Base-by-base conservation (phyloP, 805 yeast genomes). In the Hanseniaspora guilliermondii region DNA sequence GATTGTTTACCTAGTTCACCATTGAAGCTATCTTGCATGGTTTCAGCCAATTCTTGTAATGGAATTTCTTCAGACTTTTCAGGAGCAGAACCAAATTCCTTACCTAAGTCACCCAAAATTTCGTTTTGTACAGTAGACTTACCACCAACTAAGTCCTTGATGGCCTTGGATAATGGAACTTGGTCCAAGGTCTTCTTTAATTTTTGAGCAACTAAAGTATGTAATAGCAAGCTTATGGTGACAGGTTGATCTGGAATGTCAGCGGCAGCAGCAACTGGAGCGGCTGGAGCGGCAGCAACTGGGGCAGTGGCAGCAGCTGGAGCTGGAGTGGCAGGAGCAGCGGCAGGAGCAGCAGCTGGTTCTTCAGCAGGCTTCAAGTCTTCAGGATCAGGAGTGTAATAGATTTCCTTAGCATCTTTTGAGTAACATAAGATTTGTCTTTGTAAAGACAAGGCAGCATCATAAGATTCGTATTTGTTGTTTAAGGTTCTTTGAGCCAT, bases 1-100 rank as follows among this genome's bases (percentile, higher is more conserved):
- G 97, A 84, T 65, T 89, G 95, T 70, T 93, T 93, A 69, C 99
- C 99, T 61, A 93, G 78, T 60, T 80, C 77, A 61, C 97, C 97
- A 60, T 73, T 67, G 75, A 87, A 93, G 27, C 89, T 74, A 60
- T 87, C 96, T 74, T 91, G 96, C 79, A 93, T 87, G 64, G 79
- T 82, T 66, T 87, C 97, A 48, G 97, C 97, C 68, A 93, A 80
- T 71, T 93, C 99, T 66, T 80, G 85, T 62, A 93, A 77, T 58
- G 98, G 98, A 42, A 95, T 85, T 67, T 93, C 99, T 73, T 93
- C 99, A 58, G 99, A 97, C 73, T 93, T 93, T 73, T 93, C 99
- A 42, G 99, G 99, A 49, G 97, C 89, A 45, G 93, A 73, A 64
- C 97, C 97, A 66, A 93, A 93, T 73, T 93, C 99, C 72, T 93